Percentiles rank a stretch among this genome's conserved stretches.
Evolutionary conservation across 2,329 filamentous ascomycete species (phyloP).

Genomic region (Penicillium sp.): DNA sequence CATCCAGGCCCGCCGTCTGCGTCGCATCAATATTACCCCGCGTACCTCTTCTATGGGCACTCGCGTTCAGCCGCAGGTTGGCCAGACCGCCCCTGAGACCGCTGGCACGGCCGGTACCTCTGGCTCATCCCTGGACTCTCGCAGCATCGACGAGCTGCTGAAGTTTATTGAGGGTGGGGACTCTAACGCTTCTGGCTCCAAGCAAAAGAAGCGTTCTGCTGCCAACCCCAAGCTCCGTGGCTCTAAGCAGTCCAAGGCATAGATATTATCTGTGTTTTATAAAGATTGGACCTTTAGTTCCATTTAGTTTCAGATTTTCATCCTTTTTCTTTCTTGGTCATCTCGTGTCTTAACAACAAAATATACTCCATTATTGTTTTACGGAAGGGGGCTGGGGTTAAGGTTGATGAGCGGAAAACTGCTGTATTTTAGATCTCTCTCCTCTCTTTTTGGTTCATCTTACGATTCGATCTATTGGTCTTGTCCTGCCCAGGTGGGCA

Average conservation of each 20-base stretch:
- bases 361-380: conserved; percentile 25
- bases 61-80: conserved; percentile 63
- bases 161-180: conserved; percentile 84
- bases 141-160: conserved; percentile 89
- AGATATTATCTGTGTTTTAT: conserved; percentile 11
- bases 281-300: conserved; percentile 10
- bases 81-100: conserved; percentile 56
- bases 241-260: conserved; percentile 41
- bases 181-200: conserved; percentile 38
- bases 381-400: conserved; percentile 19
- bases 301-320: neutral
- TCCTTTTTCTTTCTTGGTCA: conserved; percentile 23
- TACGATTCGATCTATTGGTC: conserved; percentile 19
- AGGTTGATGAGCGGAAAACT: conserved; percentile 33
- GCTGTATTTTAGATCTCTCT: conserved; percentile 37
- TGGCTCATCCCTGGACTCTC: conserved; percentile 61
- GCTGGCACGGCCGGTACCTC: conserved; percentile 39
- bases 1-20: conserved; percentile 70
- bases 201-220: conserved; percentile 47
- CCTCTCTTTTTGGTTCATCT: conserved; percentile 31
- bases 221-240: conserved; percentile 47
- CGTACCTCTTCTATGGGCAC: conserved; percentile 56
- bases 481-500: conserved; percentile 22
- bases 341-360: conserved; percentile 31
- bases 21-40: conserved; percentile 68